Base-by-base conservation (phyloP, 306 rosid genomes). In the Corylus heterophylla region DNA sequence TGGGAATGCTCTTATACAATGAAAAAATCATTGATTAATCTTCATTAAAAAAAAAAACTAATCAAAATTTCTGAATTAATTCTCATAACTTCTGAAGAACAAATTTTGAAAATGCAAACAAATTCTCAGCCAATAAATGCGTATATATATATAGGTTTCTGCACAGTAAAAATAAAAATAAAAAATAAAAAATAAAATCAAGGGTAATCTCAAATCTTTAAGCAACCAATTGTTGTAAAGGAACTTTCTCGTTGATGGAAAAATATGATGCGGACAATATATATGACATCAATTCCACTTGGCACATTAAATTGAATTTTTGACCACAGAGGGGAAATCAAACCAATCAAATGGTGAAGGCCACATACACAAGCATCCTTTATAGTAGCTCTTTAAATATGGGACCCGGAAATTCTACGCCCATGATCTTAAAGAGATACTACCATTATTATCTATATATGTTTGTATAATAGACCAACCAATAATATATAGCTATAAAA, bases 281-380 rank as follows among this genome's bases (percentile, higher is more conserved):
- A 69, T 42, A 72, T 59, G 68, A 50, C 81, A 61, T 52, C 75
- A 72, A 72, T 8, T 47, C 78, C 75, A 69, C 80, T 49, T 12
- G 44, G 29, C 44, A 51, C 71, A 50, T 55, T 31, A 49, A 79
- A 51, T 25, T 59, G 47, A 48, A 10, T 7, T 51, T 73, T 73
- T 73, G 55, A 25, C 78, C 78, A 50, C 62, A 29, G 20, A 45
- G 35, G 10, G 22, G 47, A 10, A 69, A 50, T 75, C 31, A 72
- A 51, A 61, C 81, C 69, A 81, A 72, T 20, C 31, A 49, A 39
- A 63, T 52, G 54, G 55, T 18, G 39, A 49, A 10, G 50, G 63
- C 56, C 3, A 48, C 51, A 39, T 39, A 70, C 74, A 61, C 70
- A 51, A 78, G 69, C 86, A 54, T 62, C 39, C 66, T 62, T 6